Evolutionary conservation across 1,284 basidiomycete species (phyloP).

Genomic region (Fomitiporia mediterranea): DNA sequence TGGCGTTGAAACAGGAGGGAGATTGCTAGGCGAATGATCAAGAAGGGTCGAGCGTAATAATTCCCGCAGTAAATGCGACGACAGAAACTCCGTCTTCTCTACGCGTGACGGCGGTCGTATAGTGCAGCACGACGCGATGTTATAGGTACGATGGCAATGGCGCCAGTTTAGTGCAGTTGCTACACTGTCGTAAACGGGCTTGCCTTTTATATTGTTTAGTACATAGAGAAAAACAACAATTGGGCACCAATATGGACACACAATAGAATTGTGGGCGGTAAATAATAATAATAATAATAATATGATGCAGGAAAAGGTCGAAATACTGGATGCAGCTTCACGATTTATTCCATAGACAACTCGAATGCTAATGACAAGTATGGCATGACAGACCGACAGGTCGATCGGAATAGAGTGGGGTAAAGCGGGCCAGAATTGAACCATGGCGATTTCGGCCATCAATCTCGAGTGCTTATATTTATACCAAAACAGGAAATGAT

Average conservation of each 20-base stretch:
- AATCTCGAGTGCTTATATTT: not conserved
- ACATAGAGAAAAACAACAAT: too few relatives aligned
- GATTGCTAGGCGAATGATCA: not conserved
- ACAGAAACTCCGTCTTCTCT: not conserved
- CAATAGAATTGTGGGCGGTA: too few relatives aligned
- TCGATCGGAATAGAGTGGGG: not conserved
- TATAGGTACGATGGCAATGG: too few relatives aligned
- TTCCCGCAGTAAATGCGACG: not conserved
- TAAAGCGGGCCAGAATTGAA: not conserved
- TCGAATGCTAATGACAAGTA: not conserved
- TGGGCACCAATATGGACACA: not conserved
- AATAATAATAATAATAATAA: too few relatives aligned
- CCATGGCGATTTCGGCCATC: not conserved
- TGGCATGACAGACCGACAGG: not conserved
- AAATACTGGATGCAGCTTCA: not conserved
- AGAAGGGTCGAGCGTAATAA: not conserved
- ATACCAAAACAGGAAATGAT: conserved; percentile 2
- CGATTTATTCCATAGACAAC: not conserved
- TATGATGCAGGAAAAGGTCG: not conserved
- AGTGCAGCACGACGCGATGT: too few relatives aligned
- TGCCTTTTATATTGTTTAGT: not conserved
- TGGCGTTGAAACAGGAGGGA: conserved; percentile 8
- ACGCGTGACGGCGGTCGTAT: not conserved
- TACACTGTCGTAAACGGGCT: not conserved
- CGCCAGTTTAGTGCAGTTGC: too few relatives aligned